Evolutionary conservation across 257 asterid genomes (phyloP), one percentile per base, ranked within the genome.

Genomic region (Solanum virginianum): DNA sequence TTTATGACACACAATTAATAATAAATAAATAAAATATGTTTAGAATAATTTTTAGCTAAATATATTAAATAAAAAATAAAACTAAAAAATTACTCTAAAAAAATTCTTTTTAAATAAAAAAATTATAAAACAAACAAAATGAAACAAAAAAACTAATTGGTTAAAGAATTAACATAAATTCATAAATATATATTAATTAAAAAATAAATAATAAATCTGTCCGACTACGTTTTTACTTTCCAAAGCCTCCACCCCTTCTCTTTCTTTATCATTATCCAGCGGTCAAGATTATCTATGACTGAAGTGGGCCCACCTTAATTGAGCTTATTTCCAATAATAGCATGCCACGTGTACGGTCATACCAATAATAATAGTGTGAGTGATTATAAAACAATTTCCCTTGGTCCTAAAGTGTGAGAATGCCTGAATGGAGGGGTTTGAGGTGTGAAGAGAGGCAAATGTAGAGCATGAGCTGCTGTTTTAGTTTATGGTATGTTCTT

Each of bases 391-490:
- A 12, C 36, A 87, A 43, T 8, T 66, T 77, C 2, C 87, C 89
- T 17, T 68, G 63, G 60, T 49, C 81, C 55, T 84, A 84, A 80
- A 87, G 80, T 66, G 82, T 36, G 66, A 81, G 60, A 63, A 59
- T 18, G 68, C 36, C 71, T 9, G 77, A 45, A 7, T 12, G 86
- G 55, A 81, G 63, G 84, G 41, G 51, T 51, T 39, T 32, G 83
- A 51, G 65, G 49, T 68, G 75, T 68, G 75, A 84, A 66, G 74
- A n/a, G 84, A 75, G 84, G 84, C 87, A 84, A 87, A 63, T 80
- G 85, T 81, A 87, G 85, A 69, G 85, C 55, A 14, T 32, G 74
- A 85, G 87, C 66, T 63, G 43, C 22, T 86, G 85, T 83, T 84
- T 63, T 74, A 32, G 43, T 29, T 83, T 86, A 86, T 86, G 55